Percentiles rank a stretch among this genome's conserved stretches.
These are phyloP conservation scores for Clonostachys rhizophaga DNA, from an alignment of 2,329 filamentous ascomycete species.

Conservation along the genomic window DNA sequence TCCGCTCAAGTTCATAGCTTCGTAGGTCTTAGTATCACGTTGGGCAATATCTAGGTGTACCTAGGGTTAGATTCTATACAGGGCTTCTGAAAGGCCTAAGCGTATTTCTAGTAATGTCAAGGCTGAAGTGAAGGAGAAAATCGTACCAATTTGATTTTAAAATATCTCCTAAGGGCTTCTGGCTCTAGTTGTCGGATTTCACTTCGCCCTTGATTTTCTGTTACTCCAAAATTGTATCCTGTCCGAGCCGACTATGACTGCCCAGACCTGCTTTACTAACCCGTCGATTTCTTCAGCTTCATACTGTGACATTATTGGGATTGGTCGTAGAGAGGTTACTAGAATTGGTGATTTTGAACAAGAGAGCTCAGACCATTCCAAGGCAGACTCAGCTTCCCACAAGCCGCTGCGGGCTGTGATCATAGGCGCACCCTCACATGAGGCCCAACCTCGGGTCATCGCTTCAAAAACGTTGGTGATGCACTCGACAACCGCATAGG, in stretches of 20 bases:
- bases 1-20: no score
- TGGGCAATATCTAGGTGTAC: no score
- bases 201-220: neutral
- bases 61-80: no score
- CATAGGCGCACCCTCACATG: slow-evolving; percentile 16
- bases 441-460: slow-evolving; percentile 15
- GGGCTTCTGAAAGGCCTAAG: no score
- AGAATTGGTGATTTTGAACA: neutral
- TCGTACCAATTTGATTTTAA: no score
- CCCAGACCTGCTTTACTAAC: neutral
- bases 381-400: slow-evolving; percentile 17
- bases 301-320: neutral
- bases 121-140: no score
- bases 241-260: neutral
- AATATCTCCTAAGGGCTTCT: no score
- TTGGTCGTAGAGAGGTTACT: neutral
- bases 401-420: slow-evolving; percentile 16
- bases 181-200: no score
- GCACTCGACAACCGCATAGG: slow-evolving; percentile 12
- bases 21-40: no score
- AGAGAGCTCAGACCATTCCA: neutral
- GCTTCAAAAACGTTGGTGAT: slow-evolving; percentile 15
- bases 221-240: neutral
- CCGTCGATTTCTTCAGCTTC: neutral
- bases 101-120: no score